A percentile compares a stretch with the other conserved stretches of the same genome.
phyloP scores from a whole-genome alignment of 2,329 filamentous ascomycete genomes.

The Alternaria consortialis region DNA sequence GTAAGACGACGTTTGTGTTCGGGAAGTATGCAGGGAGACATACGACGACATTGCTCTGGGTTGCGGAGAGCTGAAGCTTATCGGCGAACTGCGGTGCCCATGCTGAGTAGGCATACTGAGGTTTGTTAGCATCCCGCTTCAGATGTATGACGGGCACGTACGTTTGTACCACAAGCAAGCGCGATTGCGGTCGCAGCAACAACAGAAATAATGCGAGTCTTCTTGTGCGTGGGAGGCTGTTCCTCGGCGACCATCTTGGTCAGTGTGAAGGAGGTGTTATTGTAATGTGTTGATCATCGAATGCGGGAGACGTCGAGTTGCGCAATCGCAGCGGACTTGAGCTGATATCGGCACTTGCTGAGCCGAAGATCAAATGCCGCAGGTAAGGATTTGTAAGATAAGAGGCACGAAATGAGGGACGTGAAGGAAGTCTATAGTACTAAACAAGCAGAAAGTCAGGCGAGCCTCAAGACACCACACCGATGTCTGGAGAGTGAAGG shows the following conservation, averaged over 20 bases:
- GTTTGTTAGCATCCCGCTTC: slow-evolving; percentile 34
- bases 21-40: slow-evolving; percentile 36
- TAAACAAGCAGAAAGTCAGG: slow-evolving; percentile 5
- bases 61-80: slow-evolving; percentile 85
- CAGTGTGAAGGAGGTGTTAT: slow-evolving; percentile 24
- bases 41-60: slow-evolving; percentile 90
- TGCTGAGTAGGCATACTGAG: slow-evolving; percentile 94
- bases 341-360: slow-evolving; percentile 17
- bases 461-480: slow-evolving; percentile 4
- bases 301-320: slow-evolving; percentile 13
- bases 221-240: slow-evolving; percentile 58
- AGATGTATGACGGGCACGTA: slow-evolving; percentile 55
- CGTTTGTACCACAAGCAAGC: slow-evolving; percentile 92
- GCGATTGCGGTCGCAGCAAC: slow-evolving; percentile 85
- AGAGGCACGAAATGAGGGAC: slow-evolving; percentile 1
- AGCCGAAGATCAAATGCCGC: slow-evolving; percentile 5
- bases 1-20: slow-evolving; percentile 37
- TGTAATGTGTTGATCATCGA: slow-evolving; percentile 33
- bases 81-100: slow-evolving; percentile 97
- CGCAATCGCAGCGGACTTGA: slow-evolving; percentile 9
- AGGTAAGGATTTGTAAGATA: slow-evolving; percentile 3
- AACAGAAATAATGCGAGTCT: slow-evolving; percentile 80
- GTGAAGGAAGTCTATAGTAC: not conserved
- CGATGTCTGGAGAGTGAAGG: slow-evolving; percentile 4
- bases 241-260: slow-evolving; percentile 36